Percentiles rank a stretch among this genome's conserved stretches.
These are phyloP conservation scores for Candida manassasensis DNA, from an alignment of 805 yeast genomes.

Conservation along the genomic window DNA sequence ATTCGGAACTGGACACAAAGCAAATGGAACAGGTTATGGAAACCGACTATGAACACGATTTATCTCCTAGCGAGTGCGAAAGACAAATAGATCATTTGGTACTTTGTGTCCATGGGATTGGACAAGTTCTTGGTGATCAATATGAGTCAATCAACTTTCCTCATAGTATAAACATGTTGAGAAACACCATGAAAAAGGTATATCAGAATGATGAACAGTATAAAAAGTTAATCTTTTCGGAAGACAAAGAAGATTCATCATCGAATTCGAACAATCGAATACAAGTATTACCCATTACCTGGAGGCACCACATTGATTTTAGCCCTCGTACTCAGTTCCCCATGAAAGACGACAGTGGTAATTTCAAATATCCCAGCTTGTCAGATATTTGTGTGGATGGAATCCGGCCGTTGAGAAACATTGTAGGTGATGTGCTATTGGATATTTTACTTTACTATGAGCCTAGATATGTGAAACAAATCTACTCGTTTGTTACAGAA, in stretches of 20 bases:
- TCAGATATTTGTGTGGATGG: conserved; percentile 74
- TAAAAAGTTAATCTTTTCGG: conserved; percentile 31
- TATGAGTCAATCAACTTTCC: conserved; percentile 82
- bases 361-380: conserved; percentile 53
- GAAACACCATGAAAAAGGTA: conserved; percentile 52
- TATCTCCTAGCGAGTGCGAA: conserved; percentile 16
- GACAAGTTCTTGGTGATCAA: conserved; percentile 76
- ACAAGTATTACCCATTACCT: conserved; percentile 85
- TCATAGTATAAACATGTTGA: conserved; percentile 69
- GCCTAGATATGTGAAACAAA: conserved; percentile 57
- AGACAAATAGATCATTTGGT: conserved; percentile 58
- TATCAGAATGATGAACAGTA: conserved; percentile 39
- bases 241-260: conserved; percentile 11
- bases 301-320: conserved; percentile 80
- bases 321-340: conserved; percentile 40
- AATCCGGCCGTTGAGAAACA: conserved; percentile 66
- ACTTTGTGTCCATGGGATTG: conserved; percentile 93
- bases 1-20: conserved; percentile 16
- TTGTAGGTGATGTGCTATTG: conserved; percentile 81
- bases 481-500: conserved; percentile 53
- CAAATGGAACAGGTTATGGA: conserved; percentile 43
- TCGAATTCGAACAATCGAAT: conserved; percentile 49
- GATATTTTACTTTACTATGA: conserved; percentile 82
- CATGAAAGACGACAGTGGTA: conserved; percentile 32
- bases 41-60: conserved; percentile 43